These are phyloP conservation scores for Suillus luteus DNA, from an alignment of 768 basidiomycete genomes.

Conservation along the genomic window DNA sequence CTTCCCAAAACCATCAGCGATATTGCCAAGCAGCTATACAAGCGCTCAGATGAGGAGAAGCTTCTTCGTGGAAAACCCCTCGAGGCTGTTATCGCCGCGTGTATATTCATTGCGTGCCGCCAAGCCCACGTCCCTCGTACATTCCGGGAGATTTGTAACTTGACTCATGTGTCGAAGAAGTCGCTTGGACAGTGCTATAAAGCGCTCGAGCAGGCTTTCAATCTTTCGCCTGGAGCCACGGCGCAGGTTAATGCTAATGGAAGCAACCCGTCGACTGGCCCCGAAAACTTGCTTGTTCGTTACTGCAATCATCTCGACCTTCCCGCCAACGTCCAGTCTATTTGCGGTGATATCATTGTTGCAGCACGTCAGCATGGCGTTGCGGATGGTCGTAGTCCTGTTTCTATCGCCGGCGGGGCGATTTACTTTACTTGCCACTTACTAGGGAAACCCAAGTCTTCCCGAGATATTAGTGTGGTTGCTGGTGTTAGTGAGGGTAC, in stretches of 20 bases:
- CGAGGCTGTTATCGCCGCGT: conserved; percentile 94
- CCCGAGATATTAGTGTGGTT: conserved; percentile 85
- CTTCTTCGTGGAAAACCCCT: conserved; percentile 88
- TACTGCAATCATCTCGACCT: conserved; percentile 93
- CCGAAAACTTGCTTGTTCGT: conserved; percentile 87
- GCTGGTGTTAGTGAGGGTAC: conserved; percentile 96
- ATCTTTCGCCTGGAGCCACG: conserved; percentile 79
- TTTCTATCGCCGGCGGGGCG: conserved; percentile 97
- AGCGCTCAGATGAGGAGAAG: conserved; percentile 95
- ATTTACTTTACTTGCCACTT: conserved; percentile 92
- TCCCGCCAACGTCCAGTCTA: conserved; percentile 78
- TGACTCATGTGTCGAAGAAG: conserved; percentile 95
- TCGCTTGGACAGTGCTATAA: conserved; percentile 92
- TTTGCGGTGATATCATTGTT: conserved; percentile 81
- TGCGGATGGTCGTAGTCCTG: conserved; percentile 91
- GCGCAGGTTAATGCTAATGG: conserved; percentile 42
- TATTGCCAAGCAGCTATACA: conserved; percentile 96
- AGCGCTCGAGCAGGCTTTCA: conserved; percentile 85
- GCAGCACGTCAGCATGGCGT: conserved; percentile 82
- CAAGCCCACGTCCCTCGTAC: conserved; percentile 95
- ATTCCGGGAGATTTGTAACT: conserved; percentile 92
- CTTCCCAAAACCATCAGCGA: conserved; percentile 93
- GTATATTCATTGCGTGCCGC: conserved; percentile 96
- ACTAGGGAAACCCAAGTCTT: conserved; percentile 70
- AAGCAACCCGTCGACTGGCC: conserved; percentile 56